phyloP scores from a whole-genome alignment of 768 basidiomycete genomes.

The Thelephora ganbajun region DNA sequence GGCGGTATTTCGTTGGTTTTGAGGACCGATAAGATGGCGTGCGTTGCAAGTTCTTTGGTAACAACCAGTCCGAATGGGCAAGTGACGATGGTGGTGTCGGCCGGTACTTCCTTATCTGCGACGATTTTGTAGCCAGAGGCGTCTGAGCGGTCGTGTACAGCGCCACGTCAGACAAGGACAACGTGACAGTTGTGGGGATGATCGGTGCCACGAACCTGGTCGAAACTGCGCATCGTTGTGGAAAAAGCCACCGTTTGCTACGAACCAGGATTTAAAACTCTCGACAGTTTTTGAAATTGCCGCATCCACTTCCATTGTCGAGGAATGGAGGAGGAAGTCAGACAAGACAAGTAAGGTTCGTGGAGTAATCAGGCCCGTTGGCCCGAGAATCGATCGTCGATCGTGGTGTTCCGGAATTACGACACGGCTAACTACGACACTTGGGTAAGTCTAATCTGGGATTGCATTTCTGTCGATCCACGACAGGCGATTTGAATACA shows the following conservation, averaged over 20 bases:
- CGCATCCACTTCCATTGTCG: background rate
- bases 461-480: no score
- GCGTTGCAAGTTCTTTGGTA: conserved; percentile 34
- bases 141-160: conserved; percentile 5
- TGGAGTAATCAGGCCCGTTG: no score
- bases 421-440: no score
- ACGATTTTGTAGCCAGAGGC: conserved; percentile 33
- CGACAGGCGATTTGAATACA: no score
- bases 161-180: no score
- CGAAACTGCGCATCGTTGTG: conserved; percentile 30
- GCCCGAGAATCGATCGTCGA: no score
- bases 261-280: conserved; percentile 37
- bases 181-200: background rate
- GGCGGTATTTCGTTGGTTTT: conserved; percentile 14
- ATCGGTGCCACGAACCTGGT: conserved; percentile 26
- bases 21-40: conserved; percentile 30
- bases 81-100: conserved; percentile 42
- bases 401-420: no score
- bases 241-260: conserved; percentile 33
- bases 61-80: conserved; percentile 57
- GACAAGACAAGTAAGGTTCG: no score
- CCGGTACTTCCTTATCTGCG: conserved; percentile 31
- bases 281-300: conserved; percentile 4
- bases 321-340: no score
- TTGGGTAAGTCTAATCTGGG: no score